Evolutionary conservation across 2,329 filamentous ascomycete genomes (phyloP), one percentile per base, ranked within the genome.

Genomic region (Claviceps digitariae): DNA sequence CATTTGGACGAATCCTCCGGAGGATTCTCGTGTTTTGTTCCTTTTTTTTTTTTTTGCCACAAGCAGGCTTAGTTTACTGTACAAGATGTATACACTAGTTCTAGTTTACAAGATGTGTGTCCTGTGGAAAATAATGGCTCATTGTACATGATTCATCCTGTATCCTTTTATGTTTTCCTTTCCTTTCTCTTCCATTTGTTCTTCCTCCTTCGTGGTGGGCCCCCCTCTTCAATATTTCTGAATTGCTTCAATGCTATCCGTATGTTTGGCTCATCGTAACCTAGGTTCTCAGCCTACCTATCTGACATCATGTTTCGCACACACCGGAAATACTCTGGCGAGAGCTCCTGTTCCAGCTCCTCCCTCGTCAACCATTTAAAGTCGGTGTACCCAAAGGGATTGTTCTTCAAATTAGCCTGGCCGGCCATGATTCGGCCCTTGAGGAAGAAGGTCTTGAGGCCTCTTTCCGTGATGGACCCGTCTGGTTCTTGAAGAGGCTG

Each of bases 371-470:
- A 70, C 93, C 93, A 98, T 72, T 87, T 83, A 73, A 93, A 98
- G 67, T 96, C 89, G 52, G 77, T 75, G 52, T 93, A 74, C 6
- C 84, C 86, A 54, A 86, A 77, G 56, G 74, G 72, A 71, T 93
- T 95, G 55, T 74, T 75, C 57, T 74, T 73, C 51, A 97, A 69
- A 67, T 95, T 80, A 31, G 86, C 89, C 72, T 97, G 93, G n/a
- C 93, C 93, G 36, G 90, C 89, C 86, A 97, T 88, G 68, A 98
- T 97, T 58, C 93, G 82, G 50, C 83, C 87, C 76, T 97, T 97
- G 75, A 97, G 81, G 77, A 95, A 96, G 71, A 98, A 98, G 2
- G 83, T 84, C 77, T 95, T 96, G 64, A 86, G 79, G 52, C 87
- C 89, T 54, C 76, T 71, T 59, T 67, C 61, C 55, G 68, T 63